phyloP scores from a whole-genome alignment of 148 eudicot genomes.

The Mesembryanthemum crystallinum region DNA sequence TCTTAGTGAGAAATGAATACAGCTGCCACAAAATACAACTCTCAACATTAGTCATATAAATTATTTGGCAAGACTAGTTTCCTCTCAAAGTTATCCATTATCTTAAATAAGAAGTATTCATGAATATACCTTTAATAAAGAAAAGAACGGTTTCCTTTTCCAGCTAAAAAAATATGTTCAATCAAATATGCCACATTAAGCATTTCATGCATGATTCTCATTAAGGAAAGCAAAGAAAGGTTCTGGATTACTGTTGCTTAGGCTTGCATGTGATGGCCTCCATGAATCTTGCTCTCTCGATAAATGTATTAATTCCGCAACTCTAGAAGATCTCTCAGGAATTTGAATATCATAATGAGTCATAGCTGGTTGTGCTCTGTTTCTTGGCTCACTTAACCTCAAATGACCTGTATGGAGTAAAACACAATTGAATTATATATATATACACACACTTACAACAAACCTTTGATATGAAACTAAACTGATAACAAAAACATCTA shows the following conservation, averaged over 20 bases:
- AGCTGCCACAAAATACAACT: neutral
- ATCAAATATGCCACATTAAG: neutral
- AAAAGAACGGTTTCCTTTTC: neutral
- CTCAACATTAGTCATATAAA: neutral
- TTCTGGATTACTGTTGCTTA: constrained; percentile 23
- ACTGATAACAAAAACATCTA: neutral
- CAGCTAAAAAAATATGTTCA: neutral
- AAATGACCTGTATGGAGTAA: constrained; percentile 12
- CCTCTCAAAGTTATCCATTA: neutral
- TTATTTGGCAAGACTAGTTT: constrained; percentile 1
- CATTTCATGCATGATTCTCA: neutral
- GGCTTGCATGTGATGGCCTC: constrained; percentile 34
- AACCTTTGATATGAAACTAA: neutral
- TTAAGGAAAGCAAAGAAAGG: neutral
- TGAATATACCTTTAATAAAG: neutral
- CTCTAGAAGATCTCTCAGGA: constrained; percentile 40
- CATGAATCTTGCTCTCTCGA: constrained; percentile 63
- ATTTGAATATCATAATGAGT: constrained; percentile 27
- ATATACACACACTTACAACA: neutral
- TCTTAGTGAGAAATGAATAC: neutral
- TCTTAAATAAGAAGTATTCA: neutral
- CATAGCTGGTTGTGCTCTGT: constrained; percentile 19
- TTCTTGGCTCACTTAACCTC: constrained; percentile 31
- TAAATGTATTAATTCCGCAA: constrained; percentile 52
- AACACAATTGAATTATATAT: neutral